Evolutionary conservation across 805 yeast species (phyloP), one percentile per base, ranked within the genome.

Genomic region (Candida caryicola): DNA sequence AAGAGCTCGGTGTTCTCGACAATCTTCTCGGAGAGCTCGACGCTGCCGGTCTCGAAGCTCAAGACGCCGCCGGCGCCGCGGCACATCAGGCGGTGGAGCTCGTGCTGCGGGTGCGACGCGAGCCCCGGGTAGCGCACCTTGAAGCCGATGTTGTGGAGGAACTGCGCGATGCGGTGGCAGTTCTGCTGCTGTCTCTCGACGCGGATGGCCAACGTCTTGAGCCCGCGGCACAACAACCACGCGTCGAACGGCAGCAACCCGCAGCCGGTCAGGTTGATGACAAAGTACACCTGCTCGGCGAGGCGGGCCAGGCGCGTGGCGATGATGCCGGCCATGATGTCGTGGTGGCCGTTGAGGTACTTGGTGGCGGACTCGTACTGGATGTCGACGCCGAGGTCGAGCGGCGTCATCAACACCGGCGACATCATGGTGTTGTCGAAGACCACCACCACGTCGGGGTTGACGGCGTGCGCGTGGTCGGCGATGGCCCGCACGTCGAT

Each of bases 371-470:
- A 81, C 59, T 90, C 98, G 60, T 90, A 91, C 40, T 86, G 95
- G 40, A 90, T 85, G 57, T 90, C 97, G 27, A 81, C 91, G 6
- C 93, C 95, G 49, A 85, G 75, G 50, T 85, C 87, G 47, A 90
- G 71, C 4, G 98, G 97, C 17, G 82, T 74, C 81, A 86, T 81
- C 53, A 82, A 72, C 44, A 90, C 62, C 9, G 97, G 97, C 19
- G 95, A 82, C 95, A 90, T 84, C 98, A 90, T 90, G 42, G 97
- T 91, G 71, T 91, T 90, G 65, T 90, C 97, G 45, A 90, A 90
- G 10, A 87, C 95, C 29, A 87, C 81, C 34, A 82, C 58, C 37
- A 84, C 73, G 27, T 81, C 73, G 13, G 95, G 88, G 54, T 74
- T 82, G 29, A 74, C 69, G 30, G 64, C 58, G 56, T 87, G 93